These are phyloP conservation scores for Solanum neorickii DNA, from an alignment of 257 asterid genomes.

Conservation along the genomic window DNA sequence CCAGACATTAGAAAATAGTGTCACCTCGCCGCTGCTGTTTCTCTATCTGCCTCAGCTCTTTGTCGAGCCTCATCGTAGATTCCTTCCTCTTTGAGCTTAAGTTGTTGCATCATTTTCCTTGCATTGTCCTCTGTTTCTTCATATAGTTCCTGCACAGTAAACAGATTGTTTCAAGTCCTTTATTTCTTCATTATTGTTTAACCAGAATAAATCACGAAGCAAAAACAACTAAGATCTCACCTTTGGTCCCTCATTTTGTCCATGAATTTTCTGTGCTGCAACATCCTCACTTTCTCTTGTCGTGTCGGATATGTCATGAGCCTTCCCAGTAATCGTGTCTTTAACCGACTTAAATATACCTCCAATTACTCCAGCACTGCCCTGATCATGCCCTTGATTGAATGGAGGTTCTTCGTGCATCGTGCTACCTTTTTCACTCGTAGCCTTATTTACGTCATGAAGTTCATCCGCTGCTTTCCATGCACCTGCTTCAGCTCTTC, in stretches of 20 bases:
- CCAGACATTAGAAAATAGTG: not conserved
- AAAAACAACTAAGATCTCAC: not conserved
- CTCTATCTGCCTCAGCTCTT: slow-evolving; percentile 15
- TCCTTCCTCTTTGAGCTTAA: slow-evolving; percentile 7
- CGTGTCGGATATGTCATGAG: slow-evolving; percentile 21
- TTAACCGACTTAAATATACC: slow-evolving; percentile 19
- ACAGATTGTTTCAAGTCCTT: not conserved
- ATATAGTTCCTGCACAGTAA: not conserved
- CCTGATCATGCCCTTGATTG: not conserved
- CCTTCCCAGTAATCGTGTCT: slow-evolving; percentile 11
- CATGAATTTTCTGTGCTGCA: not conserved
- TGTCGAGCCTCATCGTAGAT: slow-evolving; percentile 9
- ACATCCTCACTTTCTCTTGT: not conserved
- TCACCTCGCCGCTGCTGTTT: slow-evolving; percentile 16
- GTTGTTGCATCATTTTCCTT: not conserved
- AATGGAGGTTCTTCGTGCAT: not conserved
- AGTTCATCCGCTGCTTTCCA: slow-evolving; percentile 50
- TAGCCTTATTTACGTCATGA: slow-evolving; percentile 26
- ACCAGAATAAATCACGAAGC: not conserved
- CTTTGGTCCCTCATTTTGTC: not conserved
- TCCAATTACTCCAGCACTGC: slow-evolving; percentile 20
- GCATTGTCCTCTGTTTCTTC: slow-evolving; percentile 4
- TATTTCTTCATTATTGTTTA: too few relatives aligned
- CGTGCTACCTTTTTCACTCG: not conserved
- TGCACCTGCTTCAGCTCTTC: slow-evolving; percentile 48